Evolutionary conservation across 2,329 filamentous ascomycete species (phyloP), one percentile per base, ranked within the genome.

Genomic region (Epichloe hybrida): DNA sequence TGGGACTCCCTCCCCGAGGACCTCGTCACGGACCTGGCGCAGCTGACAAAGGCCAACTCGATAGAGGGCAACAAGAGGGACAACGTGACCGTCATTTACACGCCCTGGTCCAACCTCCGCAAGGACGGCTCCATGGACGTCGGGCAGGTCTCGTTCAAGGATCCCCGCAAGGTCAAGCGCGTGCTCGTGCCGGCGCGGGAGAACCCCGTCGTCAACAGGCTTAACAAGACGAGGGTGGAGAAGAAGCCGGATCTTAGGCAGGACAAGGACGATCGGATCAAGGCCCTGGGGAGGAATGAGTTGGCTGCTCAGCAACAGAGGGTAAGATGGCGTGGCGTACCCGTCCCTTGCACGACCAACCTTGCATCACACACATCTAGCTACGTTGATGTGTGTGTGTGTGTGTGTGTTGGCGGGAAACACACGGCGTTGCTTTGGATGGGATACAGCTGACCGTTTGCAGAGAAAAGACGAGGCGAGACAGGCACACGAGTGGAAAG

Each of bases 61-160:
- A 98, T 98, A 60, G 93, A 98, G 73, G 93, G 93, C 56, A 98
- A 98, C 74, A 98, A 98, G 70, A 97, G 96, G 68, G 91, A 97
- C 68, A 97, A 97, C 69, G 75, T 98, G 61, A 95, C 89, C 15
- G 69, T 98, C 62, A 94, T 98, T 62, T 98, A 98, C 72, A 98
- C 93, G 4, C 93, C 93, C 6, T 97, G 93, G 89, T 86, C 87
- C 43, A 98, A 98, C 66, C 77, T 98, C 36, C 86, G 88, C 65
- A 98, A 98, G 65, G 88, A 94, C 63, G 91, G 90, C 34, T 88
- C 84, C 66, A 98, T 98, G 93, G 90, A 88, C 17, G 84, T 84
- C 3, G 93, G 93, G 21, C 93, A 98, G 65, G 93, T 98, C 49
- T 84, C 86, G 56, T 98, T 97, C 73, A 90, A 95, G 64, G 88